Conservation (phyloP, 148 eudicot species). For the Chenopodium formosanum region DNA sequence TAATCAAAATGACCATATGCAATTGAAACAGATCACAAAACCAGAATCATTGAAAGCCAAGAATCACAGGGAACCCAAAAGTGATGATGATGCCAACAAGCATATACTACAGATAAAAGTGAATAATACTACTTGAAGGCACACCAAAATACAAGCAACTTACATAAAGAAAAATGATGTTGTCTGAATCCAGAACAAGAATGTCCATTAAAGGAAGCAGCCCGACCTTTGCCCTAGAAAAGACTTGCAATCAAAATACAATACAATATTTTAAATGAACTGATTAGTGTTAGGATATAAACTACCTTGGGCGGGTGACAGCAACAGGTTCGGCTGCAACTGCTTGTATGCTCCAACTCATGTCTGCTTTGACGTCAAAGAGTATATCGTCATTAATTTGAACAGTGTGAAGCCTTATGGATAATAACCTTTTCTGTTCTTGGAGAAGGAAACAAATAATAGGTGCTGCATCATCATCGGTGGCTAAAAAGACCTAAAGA, state of each 20-base stretch:
- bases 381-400: slow-evolving; percentile 58
- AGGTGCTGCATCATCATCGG: slow-evolving; percentile 75
- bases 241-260: slow-evolving; percentile 21
- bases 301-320: slow-evolving; percentile 82
- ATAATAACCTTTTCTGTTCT: slow-evolving; percentile 78
- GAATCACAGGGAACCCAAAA: neutral
- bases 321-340: slow-evolving; percentile 87
- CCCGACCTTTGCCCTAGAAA: slow-evolving; percentile 61
- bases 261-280: neutral
- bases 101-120: slow-evolving; percentile 1
- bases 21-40: neutral
- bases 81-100: neutral
- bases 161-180: slow-evolving; percentile 77
- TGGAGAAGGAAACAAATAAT: slow-evolving; percentile 82
- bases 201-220: slow-evolving; percentile 65
- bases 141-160: slow-evolving; percentile 31
- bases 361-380: slow-evolving; percentile 76
- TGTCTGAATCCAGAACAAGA: slow-evolving; percentile 70
- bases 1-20: neutral
- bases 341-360: slow-evolving; percentile 92
- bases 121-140: neutral
- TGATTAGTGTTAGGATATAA: neutral
- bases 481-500: slow-evolving; percentile 78
- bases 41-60: neutral
- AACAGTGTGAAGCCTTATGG: slow-evolving; percentile 68